Percentiles rank a stretch among this genome's conserved stretches.
Conservation (phyloP, 352 stramenopile genomes). For the Blastocystis sp. region DNA sequence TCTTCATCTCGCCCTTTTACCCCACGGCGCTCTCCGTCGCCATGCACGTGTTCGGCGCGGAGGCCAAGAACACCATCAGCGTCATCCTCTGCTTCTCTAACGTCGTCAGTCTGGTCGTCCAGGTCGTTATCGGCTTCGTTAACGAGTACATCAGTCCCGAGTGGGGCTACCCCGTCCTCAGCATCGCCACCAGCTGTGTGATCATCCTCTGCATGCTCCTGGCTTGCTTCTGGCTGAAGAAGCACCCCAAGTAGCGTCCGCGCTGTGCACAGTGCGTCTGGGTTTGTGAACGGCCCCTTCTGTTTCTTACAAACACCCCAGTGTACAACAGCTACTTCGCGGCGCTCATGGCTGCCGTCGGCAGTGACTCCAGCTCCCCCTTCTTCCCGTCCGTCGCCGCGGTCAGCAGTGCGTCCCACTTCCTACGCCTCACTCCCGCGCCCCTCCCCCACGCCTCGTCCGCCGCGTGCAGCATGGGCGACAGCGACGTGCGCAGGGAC, state of each 20-base stretch:
- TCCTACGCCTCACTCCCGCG: constrained; percentile 1
- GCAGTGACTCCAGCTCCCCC: neutral
- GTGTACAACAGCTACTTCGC: constrained; percentile 2
- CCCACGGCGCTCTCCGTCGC: constrained; percentile 41
- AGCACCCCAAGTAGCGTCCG: neutral
- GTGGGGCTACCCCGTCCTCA: constrained; percentile 59
- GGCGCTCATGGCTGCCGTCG: neutral
- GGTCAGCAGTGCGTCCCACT: constrained; percentile 41
- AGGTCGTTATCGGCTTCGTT: constrained; percentile 53
- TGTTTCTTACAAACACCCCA: constrained; percentile 57
- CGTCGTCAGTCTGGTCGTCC: constrained; percentile 51
- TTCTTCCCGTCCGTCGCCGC: constrained; percentile 10
- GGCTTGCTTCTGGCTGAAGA: constrained; percentile 10
- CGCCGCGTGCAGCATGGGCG: neutral
- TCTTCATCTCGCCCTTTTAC: constrained; percentile 56
- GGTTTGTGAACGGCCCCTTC: constrained; percentile 44
- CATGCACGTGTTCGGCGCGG: constrained; percentile 57
- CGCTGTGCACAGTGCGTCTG: neutral
- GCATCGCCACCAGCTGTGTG: neutral
- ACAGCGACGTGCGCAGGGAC: constrained; percentile 49
- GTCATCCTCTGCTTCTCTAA: constrained; percentile 38
- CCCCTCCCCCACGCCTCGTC: constrained; percentile 24
- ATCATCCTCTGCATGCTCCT: constrained; percentile 57
- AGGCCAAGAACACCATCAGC: constrained; percentile 63
- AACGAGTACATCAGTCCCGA: constrained; percentile 32